Conservation (phyloP, 305 asterid species). For the Withania somnifera region DNA sequence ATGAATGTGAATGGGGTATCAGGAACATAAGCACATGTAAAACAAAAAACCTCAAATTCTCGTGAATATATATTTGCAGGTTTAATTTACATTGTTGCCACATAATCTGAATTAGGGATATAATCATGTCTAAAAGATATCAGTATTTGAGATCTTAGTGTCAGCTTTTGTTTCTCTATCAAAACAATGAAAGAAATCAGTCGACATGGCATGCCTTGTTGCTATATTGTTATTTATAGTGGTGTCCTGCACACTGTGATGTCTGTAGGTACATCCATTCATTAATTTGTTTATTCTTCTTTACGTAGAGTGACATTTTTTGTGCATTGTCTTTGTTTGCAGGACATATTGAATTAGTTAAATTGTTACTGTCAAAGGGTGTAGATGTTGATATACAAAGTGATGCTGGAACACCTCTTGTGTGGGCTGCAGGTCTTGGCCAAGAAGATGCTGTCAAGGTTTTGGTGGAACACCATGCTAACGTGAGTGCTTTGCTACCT, state of each 20-base stretch:
- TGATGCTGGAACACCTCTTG: conserved; percentile 84
- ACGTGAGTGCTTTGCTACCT: conserved; percentile 33
- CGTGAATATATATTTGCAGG: background rate
- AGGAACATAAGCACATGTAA: background rate
- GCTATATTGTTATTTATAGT: background rate
- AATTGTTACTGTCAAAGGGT: conserved; percentile 49
- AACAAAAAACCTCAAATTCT: background rate
- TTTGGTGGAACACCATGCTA: conserved; percentile 68
- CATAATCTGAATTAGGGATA: background rate
- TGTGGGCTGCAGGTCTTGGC: conserved; percentile 98
- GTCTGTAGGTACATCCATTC: background rate
- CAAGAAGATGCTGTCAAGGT: conserved; percentile 71
- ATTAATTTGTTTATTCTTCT: background rate
- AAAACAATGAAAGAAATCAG: background rate
- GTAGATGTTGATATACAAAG: conserved; percentile 68
- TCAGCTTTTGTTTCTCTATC: background rate
- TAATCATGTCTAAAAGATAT: background rate
- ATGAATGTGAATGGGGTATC: background rate
- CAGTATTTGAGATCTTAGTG: background rate
- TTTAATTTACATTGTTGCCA: background rate
- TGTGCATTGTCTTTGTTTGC: conserved; percentile 20
- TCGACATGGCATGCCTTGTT: background rate
- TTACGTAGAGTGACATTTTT: background rate
- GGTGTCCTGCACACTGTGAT: background rate
- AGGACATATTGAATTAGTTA: conserved; percentile 69